These are phyloP conservation scores for Fraxinus excelsior DNA, from an alignment of 257 asterid species.

Conservation along the genomic window DNA sequence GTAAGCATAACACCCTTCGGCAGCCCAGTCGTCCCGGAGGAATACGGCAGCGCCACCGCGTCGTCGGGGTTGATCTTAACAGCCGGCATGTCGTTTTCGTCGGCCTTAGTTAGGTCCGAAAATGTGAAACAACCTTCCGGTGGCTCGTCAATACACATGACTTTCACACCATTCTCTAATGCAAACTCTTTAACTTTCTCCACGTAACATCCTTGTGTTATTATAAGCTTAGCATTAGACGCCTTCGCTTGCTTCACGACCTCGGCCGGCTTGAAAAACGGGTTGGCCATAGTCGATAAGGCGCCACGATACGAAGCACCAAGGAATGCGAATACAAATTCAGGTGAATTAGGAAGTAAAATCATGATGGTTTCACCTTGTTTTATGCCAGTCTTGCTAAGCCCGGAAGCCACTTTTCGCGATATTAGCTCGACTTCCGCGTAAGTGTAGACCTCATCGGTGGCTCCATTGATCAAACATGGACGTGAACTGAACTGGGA, in stretches of 20 bases:
- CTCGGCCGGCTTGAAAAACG: conserved; percentile 71
- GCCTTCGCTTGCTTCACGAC: conserved; percentile 74
- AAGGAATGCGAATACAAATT: conserved; percentile 76
- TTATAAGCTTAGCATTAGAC: conserved; percentile 55
- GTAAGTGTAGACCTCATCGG: conserved; percentile 53
- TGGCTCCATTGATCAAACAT: conserved; percentile 71
- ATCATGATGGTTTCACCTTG: conserved; percentile 81
- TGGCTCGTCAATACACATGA: conserved; percentile 50
- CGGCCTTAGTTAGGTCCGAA: conserved; percentile 48
- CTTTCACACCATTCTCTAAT: conserved; percentile 36
- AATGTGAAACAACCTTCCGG: conserved; percentile 54
- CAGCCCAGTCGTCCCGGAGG: conserved; percentile 94
- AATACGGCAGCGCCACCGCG: conserved; percentile 88
- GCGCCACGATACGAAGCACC: conserved; percentile 85
- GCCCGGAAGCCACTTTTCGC: conserved; percentile 56
- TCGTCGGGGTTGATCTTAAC: conserved; percentile 62
- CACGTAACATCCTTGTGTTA: conserved; percentile 56
- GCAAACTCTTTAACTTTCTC: conserved; percentile 59
- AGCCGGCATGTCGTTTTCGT: conserved; percentile 56
- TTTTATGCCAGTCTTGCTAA: conserved; percentile 56
- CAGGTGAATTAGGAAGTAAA: conserved; percentile 78
- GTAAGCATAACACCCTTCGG: conserved; percentile 98
- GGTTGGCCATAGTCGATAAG: conserved; percentile 81
- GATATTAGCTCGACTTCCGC: conserved; percentile 62
- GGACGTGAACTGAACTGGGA: conserved; percentile 43